Base-by-base conservation (phyloP, 495 filamentous ascomycete species). In the Talaromyces trachyspermus region DNA sequence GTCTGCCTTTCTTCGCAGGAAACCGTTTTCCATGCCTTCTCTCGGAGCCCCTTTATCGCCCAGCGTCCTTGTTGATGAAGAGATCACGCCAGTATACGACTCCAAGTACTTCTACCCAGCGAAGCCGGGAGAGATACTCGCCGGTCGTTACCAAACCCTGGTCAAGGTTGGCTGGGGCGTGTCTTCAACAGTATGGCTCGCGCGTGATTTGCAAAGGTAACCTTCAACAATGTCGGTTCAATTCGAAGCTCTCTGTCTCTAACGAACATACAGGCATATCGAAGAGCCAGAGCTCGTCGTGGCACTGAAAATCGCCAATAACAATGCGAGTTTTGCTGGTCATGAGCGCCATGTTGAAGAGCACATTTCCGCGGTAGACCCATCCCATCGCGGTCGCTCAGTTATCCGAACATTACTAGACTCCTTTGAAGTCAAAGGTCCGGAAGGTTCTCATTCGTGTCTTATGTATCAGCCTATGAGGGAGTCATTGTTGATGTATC, bases 111-210 rank as follows among this genome's bases (percentile, higher is more conserved):
- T 61, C 50, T 75, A 72, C 54, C 71, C 71, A 44, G 63, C 68
- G 5, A 49, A 58, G 29, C 56, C 71, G 2, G 66, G 68, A 17
- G 59, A 71, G 37, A 50, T 70, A 9, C 62, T 73, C 48, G 47
- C 65, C 10, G 39, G 54, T 35, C 52, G 57, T 23, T 76, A 71
- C 50, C 64, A 72, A 47, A 56, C 67, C 11, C 32, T 68, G 7
- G 62, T 57, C n/a, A 76, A 78, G 49, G 54, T 78, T 32, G 71
- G 72, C 17, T 75, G 57, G 55, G 72, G 72, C 4, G 54, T 56
- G 9, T 56, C 41, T 37, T 75, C 72, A 8, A 76, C 72, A 5
- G 62, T 70, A 24, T 78, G 66, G 69, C 58, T 74, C 15, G 61
- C 60, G 18, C 59, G 54, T n/a, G 65, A 72, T 60, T 58, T 71